A percentile compares a stretch with the other conserved stretches of the same genome.
Conservation (phyloP, 768 basidiomycete species). For the Boletellus emodensis region DNA sequence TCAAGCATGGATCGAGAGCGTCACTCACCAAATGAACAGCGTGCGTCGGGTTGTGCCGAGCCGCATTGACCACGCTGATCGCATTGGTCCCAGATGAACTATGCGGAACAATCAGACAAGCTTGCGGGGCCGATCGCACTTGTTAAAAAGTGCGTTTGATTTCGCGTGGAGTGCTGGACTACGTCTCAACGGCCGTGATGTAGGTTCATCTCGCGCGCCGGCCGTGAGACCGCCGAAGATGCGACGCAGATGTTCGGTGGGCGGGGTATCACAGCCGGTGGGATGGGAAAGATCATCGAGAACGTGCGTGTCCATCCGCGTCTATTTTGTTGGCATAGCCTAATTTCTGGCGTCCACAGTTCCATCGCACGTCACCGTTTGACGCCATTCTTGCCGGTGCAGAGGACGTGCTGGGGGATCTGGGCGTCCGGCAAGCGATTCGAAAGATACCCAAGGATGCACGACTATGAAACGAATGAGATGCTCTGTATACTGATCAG, state of each 20-base stretch:
- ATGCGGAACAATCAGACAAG: conserved; percentile 77
- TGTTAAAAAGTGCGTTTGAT: conserved; percentile 69
- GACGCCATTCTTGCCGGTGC: conserved; percentile 82
- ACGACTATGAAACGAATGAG: conserved; percentile 32
- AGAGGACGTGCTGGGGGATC: conserved; percentile 69
- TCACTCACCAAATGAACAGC: conserved; percentile 92
- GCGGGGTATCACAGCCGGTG: conserved; percentile 78
- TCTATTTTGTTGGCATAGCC: too few species aligned
- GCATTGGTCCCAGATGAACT: conserved; percentile 62
- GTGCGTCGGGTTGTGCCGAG: conserved; percentile 35
- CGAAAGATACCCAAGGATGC: conserved; percentile 61
- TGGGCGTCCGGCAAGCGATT: conserved; percentile 71
- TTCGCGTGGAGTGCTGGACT: not conserved
- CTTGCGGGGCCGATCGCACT: conserved; percentile 88
- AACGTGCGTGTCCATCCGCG: conserved; percentile 46
- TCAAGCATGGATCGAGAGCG: conserved; percentile 85
- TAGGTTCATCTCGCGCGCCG: conserved; percentile 63
- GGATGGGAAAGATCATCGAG: conserved; percentile 83
- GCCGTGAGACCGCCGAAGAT: conserved; percentile 53
- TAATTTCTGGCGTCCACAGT: conserved; percentile 38
- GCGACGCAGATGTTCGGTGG: conserved; percentile 88
- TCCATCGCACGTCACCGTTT: conserved; percentile 78
- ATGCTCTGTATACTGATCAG: not conserved
- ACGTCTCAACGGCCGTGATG: conserved; percentile 3
- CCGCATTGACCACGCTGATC: not conserved